phyloP scores from a whole-genome alignment of 1,284 basidiomycete species.

The Cerioporus squamosus region DNA sequence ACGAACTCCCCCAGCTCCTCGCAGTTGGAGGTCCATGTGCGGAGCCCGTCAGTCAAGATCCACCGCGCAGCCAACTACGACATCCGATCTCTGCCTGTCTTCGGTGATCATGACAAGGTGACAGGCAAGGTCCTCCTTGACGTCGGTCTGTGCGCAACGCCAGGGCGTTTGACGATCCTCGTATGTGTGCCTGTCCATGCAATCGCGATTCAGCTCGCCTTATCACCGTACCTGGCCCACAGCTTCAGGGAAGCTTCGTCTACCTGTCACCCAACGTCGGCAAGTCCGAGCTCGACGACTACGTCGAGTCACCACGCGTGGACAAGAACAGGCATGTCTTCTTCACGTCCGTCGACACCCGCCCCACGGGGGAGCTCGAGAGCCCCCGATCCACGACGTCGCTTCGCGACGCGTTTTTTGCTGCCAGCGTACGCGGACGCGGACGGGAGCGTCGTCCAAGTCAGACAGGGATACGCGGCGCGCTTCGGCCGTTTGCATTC shows the following conservation, averaged over 20 bases:
- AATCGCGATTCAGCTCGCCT: constrained; percentile 3
- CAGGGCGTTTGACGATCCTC: constrained; percentile 60
- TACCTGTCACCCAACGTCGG: constrained; percentile 44
- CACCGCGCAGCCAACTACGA: constrained; percentile 41
- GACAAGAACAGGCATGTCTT: constrained; percentile 57
- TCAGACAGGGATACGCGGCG: constrained; percentile 24
- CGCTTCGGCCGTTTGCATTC: constrained; percentile 54
- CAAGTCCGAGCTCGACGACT: constrained; percentile 27
- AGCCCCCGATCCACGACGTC: constrained; percentile 45
- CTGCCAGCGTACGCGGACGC: constrained; percentile 36
- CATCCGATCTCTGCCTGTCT: constrained; percentile 55
- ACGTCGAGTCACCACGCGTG: constrained; percentile 26
- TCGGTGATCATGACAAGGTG: constrained; percentile 62
- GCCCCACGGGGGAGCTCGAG: constrained; percentile 43
- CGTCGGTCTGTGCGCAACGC: constrained; percentile 45
- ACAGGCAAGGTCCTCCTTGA: constrained; percentile 61
- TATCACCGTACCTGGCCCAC: constrained; percentile 2
- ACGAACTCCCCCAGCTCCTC: constrained; percentile 44
- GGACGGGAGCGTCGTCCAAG: constrained; percentile 34
- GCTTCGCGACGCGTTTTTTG: constrained; percentile 58
- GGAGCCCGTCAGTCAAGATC: constrained; percentile 60
- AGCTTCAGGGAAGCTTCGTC: constrained; percentile 70
- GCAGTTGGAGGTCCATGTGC: constrained; percentile 61
- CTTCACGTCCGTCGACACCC: constrained; percentile 53
- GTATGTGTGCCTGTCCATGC: constrained; percentile 40